phyloP scores from a whole-genome alignment of 345 rosid genomes.

The Salix exigua region DNA sequence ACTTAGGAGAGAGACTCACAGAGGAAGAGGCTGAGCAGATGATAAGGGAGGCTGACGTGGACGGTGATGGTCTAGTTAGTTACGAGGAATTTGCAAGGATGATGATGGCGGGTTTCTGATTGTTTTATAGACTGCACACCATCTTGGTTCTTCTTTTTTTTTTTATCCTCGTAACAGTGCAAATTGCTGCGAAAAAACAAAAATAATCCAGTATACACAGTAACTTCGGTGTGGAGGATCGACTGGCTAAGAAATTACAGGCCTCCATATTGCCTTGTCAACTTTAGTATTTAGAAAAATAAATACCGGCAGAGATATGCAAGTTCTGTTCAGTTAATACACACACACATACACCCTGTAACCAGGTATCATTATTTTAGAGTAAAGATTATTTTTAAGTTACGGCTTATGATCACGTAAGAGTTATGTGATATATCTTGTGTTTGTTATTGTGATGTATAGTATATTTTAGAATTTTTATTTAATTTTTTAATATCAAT shows the following conservation, averaged over 20 bases:
- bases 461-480: too few species aligned
- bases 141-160: neutral
- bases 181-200: neutral
- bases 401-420: too few species aligned
- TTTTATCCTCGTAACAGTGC: neutral
- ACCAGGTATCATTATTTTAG: too few species aligned
- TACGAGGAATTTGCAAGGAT: conserved; percentile 63
- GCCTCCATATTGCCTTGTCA: too few species aligned
- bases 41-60: conserved; percentile 79
- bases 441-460: too few species aligned
- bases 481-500: too few species aligned
- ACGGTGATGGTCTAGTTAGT: conserved; percentile 73
- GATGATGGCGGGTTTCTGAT: conserved; percentile 50
- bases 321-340: too few species aligned
- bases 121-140: neutral
- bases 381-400: too few species aligned
- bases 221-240: neutral
- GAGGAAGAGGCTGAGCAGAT: conserved; percentile 74
- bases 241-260: neutral
- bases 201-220: neutral
- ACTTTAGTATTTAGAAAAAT: too few species aligned
- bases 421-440: too few species aligned
- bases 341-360: too few species aligned
- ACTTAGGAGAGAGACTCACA: conserved; percentile 70
- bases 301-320: too few species aligned